Conservation (phyloP, 306 rosid genomes). For the Corylus heterophylla region DNA sequence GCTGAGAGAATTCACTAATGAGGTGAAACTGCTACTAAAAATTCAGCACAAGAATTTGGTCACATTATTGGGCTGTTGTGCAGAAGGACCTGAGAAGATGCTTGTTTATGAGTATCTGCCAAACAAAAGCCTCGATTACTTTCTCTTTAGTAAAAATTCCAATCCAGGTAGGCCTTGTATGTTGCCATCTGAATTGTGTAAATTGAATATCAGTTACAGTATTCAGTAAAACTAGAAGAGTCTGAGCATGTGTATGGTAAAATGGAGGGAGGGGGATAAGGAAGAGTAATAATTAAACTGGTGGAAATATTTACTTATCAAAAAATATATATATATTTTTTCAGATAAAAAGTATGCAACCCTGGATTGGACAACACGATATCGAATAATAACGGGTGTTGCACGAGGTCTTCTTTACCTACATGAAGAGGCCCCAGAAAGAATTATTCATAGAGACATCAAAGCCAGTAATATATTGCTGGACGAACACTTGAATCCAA, state of each 20-base stretch:
- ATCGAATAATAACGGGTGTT: conserved; percentile 58
- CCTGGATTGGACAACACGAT: conserved; percentile 70
- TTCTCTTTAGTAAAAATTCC: conserved; percentile 61
- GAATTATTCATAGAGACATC: conserved; percentile 89
- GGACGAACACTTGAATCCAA: conserved; percentile 73
- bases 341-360: conserved; percentile 66
- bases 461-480: conserved; percentile 87
- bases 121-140: conserved; percentile 82
- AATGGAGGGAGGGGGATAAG: not conserved
- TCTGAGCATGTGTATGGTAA: not conserved
- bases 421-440: conserved; percentile 83
- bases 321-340: not conserved
- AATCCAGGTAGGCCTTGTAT: not conserved
- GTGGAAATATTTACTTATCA: conserved; percentile 7
- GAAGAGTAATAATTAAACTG: conserved; percentile 9
- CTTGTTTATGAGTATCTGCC: conserved; percentile 88
- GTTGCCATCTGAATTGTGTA: not conserved
- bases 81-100: conserved; percentile 94
- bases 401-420: conserved; percentile 84
- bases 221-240: not conserved
- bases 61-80: conserved; percentile 71
- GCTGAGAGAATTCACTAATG: conserved; percentile 75
- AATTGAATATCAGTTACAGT: not conserved
- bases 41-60: conserved; percentile 87
- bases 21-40: conserved; percentile 69